Base-by-base conservation (phyloP, 2,329 filamentous ascomycete species). In the Xylaria digitata region DNA sequence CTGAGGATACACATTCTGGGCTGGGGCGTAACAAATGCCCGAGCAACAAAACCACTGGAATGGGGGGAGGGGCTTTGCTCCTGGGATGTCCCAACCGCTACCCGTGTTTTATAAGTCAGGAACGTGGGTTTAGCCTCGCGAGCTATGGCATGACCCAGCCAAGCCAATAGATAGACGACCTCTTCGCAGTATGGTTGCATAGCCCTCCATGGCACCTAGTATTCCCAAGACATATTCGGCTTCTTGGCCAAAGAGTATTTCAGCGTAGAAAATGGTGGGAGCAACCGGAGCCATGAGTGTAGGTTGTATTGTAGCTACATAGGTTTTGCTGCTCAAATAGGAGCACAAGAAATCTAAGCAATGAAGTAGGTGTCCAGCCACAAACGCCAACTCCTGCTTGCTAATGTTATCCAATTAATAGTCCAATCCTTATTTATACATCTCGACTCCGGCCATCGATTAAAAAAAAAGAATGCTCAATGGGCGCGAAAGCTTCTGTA, bases 351-450 rank as follows among this genome's bases (percentile, higher is more conserved):
- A 30, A 21, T 50, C 19, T 58, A 26, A 13, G 55, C 17, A 68
- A 7, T 15, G 5, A 34, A 30, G 26, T 49, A 65, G 49, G 21
- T 58, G 56, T 23, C 56, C 17, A 71, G 66, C 62, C 70, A 58
- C 42, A 26, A 69, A 67, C 67, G 61, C 73, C 59, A 43, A 48
- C 30, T 52, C 64, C 69, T 70, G 69, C 63, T 69, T 71, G 56
- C 54, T 49, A 67, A 69, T 65, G 43, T 54, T 70, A 73, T 63
- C 69, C 70, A 65, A 71, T 68, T 15, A 63, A 56, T 37, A 59
- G 65, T 55, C 63, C 43, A 65, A 53, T 45, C 50, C 54, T 26
- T 65, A 9, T 63, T 61, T 43, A 19, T 59, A 61, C 46, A 66
- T 48, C 17, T 19, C 3, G 7, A 30, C 23, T n/a, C 42, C 7